Base-by-base conservation (phyloP, 192 early-diverging fungal genomes). In the Funneliformis geosporum region DNA sequence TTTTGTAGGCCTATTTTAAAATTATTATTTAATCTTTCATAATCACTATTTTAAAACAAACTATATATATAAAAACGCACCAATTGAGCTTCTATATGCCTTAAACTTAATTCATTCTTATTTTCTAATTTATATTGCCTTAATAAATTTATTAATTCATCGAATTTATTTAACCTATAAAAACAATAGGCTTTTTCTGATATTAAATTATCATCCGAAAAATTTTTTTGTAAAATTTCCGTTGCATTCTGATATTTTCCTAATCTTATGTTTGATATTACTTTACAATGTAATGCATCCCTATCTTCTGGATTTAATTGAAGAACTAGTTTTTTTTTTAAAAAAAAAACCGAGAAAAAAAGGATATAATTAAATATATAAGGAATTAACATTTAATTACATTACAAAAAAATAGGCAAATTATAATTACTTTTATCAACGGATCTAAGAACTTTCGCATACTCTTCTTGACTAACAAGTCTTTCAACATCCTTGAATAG, bases 51-150 rank as follows among this genome's bases (percentile, higher is more conserved):
- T 33, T 59, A 28, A 40, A 76, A 65, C 21, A 11, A 42, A 46
- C 8, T 33, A 39, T 76, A n/a, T 10, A 47, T 6, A 43, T 33
- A 38, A 33, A 33, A 55, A 82, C 78, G 71, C 83, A 93, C 88
- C 87, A 92, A 81, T 86, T 94, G 93, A 33, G 88, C 92, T 80
- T 94, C 90, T 39, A 94, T 75, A 44, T 90, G 88, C 60, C 80
- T 75, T 16, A 92, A 79, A 39, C 84, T 79, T 67, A 83, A 80
- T 8, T 81, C 78, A 59, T 33, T 59, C 18, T 81, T 60, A 23
- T 71, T 70, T 11, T 50, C 59, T 76, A 74, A 23, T 73, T 86
- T 78, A n/a, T 83, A 25, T 55, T 73, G 42, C 65, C 76, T 70
- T 76, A 89, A 62, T 73, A 82, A 42, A 8, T 83, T 65, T 60